Evolutionary conservation across 768 basidiomycete genomes (phyloP).

Genomic region (Neoboletus brunneissimus): DNA sequence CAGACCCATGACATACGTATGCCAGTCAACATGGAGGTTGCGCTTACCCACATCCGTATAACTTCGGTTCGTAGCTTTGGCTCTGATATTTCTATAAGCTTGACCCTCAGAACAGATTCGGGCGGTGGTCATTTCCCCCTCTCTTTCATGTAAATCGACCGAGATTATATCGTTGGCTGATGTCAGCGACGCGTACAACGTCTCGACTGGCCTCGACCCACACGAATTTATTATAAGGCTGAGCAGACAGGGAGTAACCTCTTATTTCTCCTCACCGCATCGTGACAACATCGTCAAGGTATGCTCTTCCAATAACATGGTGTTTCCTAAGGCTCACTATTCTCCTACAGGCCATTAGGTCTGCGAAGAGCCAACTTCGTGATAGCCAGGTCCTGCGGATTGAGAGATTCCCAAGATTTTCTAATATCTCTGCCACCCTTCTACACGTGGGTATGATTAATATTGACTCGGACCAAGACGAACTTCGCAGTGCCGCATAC

Average conservation of each 20-base stretch:
- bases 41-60: slow-evolving; percentile 68
- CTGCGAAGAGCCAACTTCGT: slow-evolving; percentile 70
- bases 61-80: slow-evolving; percentile 55
- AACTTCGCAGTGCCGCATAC: slow-evolving; percentile 75
- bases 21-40: slow-evolving; percentile 69
- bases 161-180: slow-evolving; percentile 80
- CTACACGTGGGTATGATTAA: slow-evolving; percentile 86
- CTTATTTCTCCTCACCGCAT: slow-evolving; percentile 70
- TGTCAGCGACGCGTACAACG: slow-evolving; percentile 84
- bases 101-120: slow-evolving; percentile 47
- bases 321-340: background rate
- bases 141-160: slow-evolving; percentile 69
- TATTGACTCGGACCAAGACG: slow-evolving; percentile 69
- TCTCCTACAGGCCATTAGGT: slow-evolving; percentile 57
- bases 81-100: background rate
- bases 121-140: slow-evolving; percentile 66
- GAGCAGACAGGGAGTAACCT: slow-evolving; percentile 63
- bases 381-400: slow-evolving; percentile 48
- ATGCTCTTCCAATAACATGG: slow-evolving; percentile 3
- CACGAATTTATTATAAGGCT: slow-evolving; percentile 80
- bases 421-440: slow-evolving; percentile 81
- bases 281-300: slow-evolving; percentile 79
- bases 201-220: slow-evolving; percentile 72
- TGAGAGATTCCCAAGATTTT: slow-evolving; percentile 73
- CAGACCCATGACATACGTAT: slow-evolving; percentile 62